Evolutionary conservation across 2,329 filamentous ascomycete species (phyloP), one percentile per base, ranked within the genome.

Genomic region (Juglanconis oblonga): DNA sequence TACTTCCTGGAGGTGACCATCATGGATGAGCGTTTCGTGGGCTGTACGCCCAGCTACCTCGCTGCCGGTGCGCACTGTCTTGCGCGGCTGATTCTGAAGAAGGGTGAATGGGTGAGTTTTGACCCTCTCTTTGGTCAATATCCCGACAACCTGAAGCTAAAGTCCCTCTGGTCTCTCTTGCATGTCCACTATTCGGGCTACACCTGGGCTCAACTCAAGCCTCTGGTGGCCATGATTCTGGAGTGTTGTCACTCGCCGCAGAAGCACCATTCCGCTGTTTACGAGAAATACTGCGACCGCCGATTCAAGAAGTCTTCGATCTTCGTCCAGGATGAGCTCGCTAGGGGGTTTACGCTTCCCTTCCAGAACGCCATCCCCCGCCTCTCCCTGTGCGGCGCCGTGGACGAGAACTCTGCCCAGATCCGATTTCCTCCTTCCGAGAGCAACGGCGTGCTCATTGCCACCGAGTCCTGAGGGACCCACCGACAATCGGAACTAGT

Each of bases 21-120:
- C 73, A 97, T 98, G 92, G 95, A 99, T 71, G 93, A 98, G 79
- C 90, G 94, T 24, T 98, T 99, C 70, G 92, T 99, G 40, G 91
- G 90, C 32, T 92, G 89, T 67, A 90, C 91, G 36, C 91, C 94
- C 2, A 97, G 93, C 81, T 98, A 91, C 72, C 79, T 94, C 55
- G 91, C 95, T 58, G 95, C 95, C 17, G 94, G 91, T 33, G 91
- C 95, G 31, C 95, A 99, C 74, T 98, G 93, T 72, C 80, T 99
- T 54, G 91, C 95, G 45, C 89, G 94, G 61, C 75, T 94, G 70
- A 91, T 99, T 81, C 79, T 99, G 61, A 87, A 87, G 72, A 97
- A 97, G 80, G 95, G 95, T 64, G 86, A 89, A 65, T 99, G 95
- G 95, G 92, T 96, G 86, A 76, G 90, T 80, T 61, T 62, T 56